Base-by-base conservation (phyloP, 140 eudicot species). In the Erigeron philadelphicus region DNA sequence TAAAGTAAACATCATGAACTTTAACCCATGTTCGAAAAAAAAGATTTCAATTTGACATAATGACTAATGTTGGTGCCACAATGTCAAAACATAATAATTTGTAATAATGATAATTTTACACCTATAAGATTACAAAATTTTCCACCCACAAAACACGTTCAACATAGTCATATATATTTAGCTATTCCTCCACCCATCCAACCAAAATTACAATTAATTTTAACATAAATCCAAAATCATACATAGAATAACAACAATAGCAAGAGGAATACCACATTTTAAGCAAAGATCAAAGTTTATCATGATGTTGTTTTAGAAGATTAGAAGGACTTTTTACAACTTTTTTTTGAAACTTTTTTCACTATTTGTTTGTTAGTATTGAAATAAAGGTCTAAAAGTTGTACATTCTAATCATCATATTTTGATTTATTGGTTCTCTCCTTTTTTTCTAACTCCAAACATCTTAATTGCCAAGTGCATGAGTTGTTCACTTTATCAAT, bases 271-370 rank as follows among this genome's bases (percentile, higher is more conserved):
- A 79, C 73, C 72, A 64, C 82, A 78, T 77, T 71, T 85, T 44
- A 74, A 85, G 79, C 78, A 73, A 85, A 77, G 56, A 64, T 76
- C 74, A 73, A 72, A 15, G n/a, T 13, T 42, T 38, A 53, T 71
- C 64, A 85, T 85, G 76, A 85, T 85, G 74, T 58, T 82, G 83
- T 80, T 82, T 82, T 71, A 80, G 90, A 85, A 85, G 78, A 77
- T 76, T 53, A 15, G 55, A 70, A 69, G 60, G 64, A 56, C 70
- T 73, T 66, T 70, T 41, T 74, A 57, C 19, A 16, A 35, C 43
- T 56, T 59, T 58, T 67, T 43, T 65, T 43, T 65, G 40, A 31
- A 55, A 53, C 75, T 67, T 79, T 79, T 79, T 38, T 74, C 48
- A 42, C 60, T 43, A 76, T 80, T 77, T 79, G 66, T 78, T 74